phyloP scores from a whole-genome alignment of 164 flowering plant species.

The Dillenia suffruticosa region DNA sequence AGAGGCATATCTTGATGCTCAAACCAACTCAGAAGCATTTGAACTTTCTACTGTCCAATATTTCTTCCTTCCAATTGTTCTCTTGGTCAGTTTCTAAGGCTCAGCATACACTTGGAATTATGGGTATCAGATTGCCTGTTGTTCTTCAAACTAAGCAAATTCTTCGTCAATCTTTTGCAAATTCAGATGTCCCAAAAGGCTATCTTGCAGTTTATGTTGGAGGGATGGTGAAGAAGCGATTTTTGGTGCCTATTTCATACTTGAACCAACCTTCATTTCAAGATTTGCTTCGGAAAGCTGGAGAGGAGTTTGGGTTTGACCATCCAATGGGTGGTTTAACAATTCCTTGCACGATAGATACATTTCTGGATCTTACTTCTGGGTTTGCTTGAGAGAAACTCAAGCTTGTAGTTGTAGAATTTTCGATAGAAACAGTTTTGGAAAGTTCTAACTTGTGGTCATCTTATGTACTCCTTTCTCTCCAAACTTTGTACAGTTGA shows the following conservation, averaged over 20 bases:
- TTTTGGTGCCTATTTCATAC: constrained; percentile 20
- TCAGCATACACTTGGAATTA: background rate
- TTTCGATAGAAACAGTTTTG: no score
- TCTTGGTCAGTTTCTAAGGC: background rate
- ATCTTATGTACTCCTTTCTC: no score
- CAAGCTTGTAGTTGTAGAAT: no score
- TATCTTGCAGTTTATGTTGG: constrained; percentile 34
- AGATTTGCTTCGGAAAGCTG: constrained; percentile 17
- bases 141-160: constrained; percentile 14
- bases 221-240: constrained; percentile 19
- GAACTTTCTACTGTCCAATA: background rate
- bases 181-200: constrained; percentile 27
- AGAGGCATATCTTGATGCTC: background rate
- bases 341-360: background rate
- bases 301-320: constrained; percentile 13
- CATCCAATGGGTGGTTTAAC: constrained; percentile 14
- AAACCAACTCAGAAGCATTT: background rate
- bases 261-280: constrained; percentile 23
- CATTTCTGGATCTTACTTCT: no score
- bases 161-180: constrained; percentile 4
- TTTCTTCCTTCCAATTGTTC: background rate
- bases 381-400: no score
- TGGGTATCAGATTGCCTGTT: constrained; percentile 18
- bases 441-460: no score
- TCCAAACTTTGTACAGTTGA: no score